A percentile compares a stretch with the other conserved stretches of the same genome.
Conservation (phyloP, 768 basidiomycete genomes). For the Lactarius sanguifluus region DNA sequence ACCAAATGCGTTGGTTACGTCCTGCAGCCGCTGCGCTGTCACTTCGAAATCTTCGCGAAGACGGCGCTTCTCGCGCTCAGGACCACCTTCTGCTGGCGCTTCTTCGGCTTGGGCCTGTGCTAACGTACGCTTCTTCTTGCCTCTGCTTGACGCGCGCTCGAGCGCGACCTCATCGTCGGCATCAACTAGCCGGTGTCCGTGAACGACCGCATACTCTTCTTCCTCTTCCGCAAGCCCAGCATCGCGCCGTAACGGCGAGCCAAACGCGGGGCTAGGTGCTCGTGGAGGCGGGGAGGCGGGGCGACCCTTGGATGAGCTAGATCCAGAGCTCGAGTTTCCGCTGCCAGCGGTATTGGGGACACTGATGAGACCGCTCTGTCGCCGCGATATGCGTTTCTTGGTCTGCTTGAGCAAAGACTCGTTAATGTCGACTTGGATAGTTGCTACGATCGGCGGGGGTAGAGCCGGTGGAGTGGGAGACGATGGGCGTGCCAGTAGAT, state of each 20-base stretch:
- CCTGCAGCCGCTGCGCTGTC: constrained; percentile 51
- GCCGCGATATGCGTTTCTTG: constrained; percentile 40
- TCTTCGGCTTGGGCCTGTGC: constrained; percentile 39
- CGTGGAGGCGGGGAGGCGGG: constrained; percentile 48
- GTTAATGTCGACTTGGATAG: constrained; percentile 35
- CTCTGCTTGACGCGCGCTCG: constrained; percentile 44
- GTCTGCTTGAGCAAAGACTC: constrained; percentile 37
- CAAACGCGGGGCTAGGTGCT: constrained; percentile 67
- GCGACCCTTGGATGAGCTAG: constrained; percentile 32
- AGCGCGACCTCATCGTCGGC: constrained; percentile 41
- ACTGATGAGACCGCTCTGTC: constrained; percentile 56
- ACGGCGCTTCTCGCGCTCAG: constrained; percentile 34
- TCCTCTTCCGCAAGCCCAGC: constrained; percentile 58
- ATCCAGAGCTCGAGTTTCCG: constrained; percentile 36
- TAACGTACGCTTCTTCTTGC: constrained; percentile 49
- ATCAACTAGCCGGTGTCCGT: constrained; percentile 37
- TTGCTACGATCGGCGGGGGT: constrained; percentile 28
- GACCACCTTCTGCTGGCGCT: constrained; percentile 35
- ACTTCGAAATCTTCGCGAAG: constrained; percentile 45
- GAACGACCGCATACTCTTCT: constrained; percentile 46
- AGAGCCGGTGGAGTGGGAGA: constrained; percentile 39
- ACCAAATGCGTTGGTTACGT: constrained; percentile 60
- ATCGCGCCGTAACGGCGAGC: constrained; percentile 55
- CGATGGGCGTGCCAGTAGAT: constrained; percentile 45
- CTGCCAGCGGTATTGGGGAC: constrained; percentile 19